Base-by-base conservation (phyloP, 2,329 filamentous ascomycete species). In the Pseudogymnoascus sp. region DNA sequence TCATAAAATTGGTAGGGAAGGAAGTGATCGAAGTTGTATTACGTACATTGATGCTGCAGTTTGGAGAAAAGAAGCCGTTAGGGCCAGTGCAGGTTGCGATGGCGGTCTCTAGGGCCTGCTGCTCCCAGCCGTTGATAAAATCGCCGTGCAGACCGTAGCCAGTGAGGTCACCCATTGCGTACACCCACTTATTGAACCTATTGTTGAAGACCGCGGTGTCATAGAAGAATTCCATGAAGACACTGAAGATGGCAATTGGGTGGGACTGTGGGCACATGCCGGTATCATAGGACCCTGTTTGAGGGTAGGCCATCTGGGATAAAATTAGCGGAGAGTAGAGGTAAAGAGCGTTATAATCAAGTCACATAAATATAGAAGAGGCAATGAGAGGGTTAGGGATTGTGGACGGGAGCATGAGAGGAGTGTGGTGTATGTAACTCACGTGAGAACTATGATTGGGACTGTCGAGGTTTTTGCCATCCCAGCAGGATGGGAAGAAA, bases 401-500 rank as follows among this genome's bases (percentile, higher is more conserved):
- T 49, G 23, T 45, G 8, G 8, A 26, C 8, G 12, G 19, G 21
- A 45, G 10, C 29, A 29, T 29, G 29, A 29, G 29, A 31, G 19
- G 12, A 21, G 19, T 26, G 55, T 1, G 59, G 16, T 19, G 19
- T 19, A 19, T 52, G 31, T 14, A 39, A 43, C 52, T 37, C 38
- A 67, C 64, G 38, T 68, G 66, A 35, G 60, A 63, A n/a, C 14
- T 31, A 29, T 68, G 66, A 12, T 67, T 64, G n/a, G 59, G 21
- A 16, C 60, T 63, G 33, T 66, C 65, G 10, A 67, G 45, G 26
- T 68, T 65, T 26, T 63, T 31, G 11, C 66, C 66, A 43, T 68
- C 65, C 66, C 66, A 68, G 59, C 66, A 68, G 4, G 66, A 67
- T 1, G 66, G 66, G 52, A 68, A 68, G 11, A n/a, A 60, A 39